Evolutionary conservation across 1,139 yeast genomes (phyloP), one percentile per base, ranked within the genome.

Genomic region (Martiniozyma asiatica): DNA sequence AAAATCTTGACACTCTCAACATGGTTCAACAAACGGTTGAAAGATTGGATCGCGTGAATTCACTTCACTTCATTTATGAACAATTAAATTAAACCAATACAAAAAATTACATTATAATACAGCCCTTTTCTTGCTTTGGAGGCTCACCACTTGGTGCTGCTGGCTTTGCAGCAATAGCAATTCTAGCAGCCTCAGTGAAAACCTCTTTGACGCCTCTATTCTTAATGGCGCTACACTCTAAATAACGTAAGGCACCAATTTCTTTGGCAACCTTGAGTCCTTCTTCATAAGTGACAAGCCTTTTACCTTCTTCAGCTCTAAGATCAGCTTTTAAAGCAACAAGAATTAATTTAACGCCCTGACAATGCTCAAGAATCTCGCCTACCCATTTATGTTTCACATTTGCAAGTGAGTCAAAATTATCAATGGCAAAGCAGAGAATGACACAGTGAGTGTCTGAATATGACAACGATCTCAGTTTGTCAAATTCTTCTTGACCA

Each of bases 401-500:
- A 57, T 89, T 89, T 53, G 85, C 96, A 38, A 89, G 63, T 20
- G 97, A 87, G 55, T 89, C 98, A 16, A 80, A 74, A 3, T 95
- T 84, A 55, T 89, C 98, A 37, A 89, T 87, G 22, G 93, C 75
- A 53, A 89, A 89, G 61, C 98, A 89, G 36, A 89, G 68, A 92
- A 89, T 87, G 45, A 89, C 87, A 45, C 95, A 84, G 56, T 89
- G 96, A 5, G 98, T 89, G 53, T 89, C 98, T 14, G 92, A 76
- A 55, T 89, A 89, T 24, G 93, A 78, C 41, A 87, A 63, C 2
- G 94, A 80, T 51, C 97, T 70, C 50, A 87, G 64, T 39, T 96
- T 67, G 54, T 89, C 98, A 50, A 87, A 89, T 59, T 89, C 98
- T 59, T 89, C 98, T 61, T 89, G 98, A 6, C 98, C 98, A 4